Conservation (phyloP, 2,329 filamentous ascomycete species). For the Talaromyces marneffei region DNA sequence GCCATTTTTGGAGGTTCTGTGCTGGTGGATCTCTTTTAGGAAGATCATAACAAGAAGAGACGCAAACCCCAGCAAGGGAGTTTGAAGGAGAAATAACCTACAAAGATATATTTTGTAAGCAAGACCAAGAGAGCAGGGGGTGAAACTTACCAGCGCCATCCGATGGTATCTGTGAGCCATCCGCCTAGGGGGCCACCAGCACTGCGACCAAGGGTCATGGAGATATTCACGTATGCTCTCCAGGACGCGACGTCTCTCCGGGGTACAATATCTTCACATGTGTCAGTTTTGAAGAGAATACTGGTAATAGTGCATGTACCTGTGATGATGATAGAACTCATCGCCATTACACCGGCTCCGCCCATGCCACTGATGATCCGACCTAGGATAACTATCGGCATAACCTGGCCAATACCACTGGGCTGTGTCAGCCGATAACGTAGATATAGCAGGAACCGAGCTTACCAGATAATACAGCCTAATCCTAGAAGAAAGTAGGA, state of each 20-base stretch:
- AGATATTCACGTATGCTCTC: conserved; percentile 49
- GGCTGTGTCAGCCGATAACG: background rate
- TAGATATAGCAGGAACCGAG: background rate
- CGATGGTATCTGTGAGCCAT: conserved; percentile 55
- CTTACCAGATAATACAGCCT: conserved; percentile 39
- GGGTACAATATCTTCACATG: conserved; percentile 41
- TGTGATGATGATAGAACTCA: conserved; percentile 45
- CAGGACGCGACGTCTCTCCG: conserved; percentile 44
- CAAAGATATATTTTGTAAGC: background rate
- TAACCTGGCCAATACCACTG: conserved; percentile 33
- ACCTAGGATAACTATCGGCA: conserved; percentile 38
- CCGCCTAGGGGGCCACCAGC: conserved; percentile 55
- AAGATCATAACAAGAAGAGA: conserved; percentile 42
- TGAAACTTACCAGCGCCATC: conserved; percentile 56
- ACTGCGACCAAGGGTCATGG: conserved; percentile 46
- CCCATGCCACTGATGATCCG: conserved; percentile 41
- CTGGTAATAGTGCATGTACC: conserved; percentile 15
- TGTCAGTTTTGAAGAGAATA: background rate
- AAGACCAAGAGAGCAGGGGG: background rate
- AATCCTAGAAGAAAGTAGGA: conserved; percentile 49
- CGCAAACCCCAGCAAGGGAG: conserved; percentile 48
- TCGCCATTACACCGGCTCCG: conserved; percentile 39
- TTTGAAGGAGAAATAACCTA: conserved; percentile 54
- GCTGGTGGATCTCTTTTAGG: conserved; percentile 27
- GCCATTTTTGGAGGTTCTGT: background rate